Base-by-base conservation (phyloP, 2,329 filamentous ascomycete species). In the Neocucurbitaria cava region DNA sequence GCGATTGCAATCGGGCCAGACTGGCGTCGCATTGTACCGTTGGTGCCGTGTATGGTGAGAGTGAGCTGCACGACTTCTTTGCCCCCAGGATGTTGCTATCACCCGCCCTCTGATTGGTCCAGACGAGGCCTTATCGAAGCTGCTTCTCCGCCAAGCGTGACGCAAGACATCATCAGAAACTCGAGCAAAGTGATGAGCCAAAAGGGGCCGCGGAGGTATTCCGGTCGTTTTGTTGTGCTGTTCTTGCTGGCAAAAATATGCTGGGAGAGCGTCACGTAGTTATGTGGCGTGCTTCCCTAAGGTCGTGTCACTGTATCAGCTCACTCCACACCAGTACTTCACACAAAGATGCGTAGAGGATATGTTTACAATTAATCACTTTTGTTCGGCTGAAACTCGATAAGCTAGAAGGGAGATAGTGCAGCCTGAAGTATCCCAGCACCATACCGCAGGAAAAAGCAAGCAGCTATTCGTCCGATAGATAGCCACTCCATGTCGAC, bases 11-110 rank as follows among this genome's bases (percentile, higher is more conserved):
- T 43, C 26, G 46, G 30, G 36, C 53, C 52, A 56, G 28, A 47
- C 48, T 28, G 51, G 24, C 28, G 49, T 55, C 55, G 56, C 60
- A 53, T 58, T 40, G 59, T 35, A 31, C 45, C n/a, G n/a, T n/a
- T n/a, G n/a, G n/a, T n/a, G n/a, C n/a, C n/a, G n/a, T n/a, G n/a
- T n/a, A n/a, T 46, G 56, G 47, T 40, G 30, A 20, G 38, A 8
- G 47, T 43, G 36, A 30, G 36, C 11, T 30, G 24, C 31, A 44
- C 30, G n/a, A n/a, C n/a, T n/a, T 30, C 36, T n/a, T 31, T 42
- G 47, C 46, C 18, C n/a, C 24, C 18, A 17, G 7, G 15, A 26
- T 36, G 15, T 54, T 41, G 38, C 52, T 48, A 56, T 60, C 52
- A 49, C n/a, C 52, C 3, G 18, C 1, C 17, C 1, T 15, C 6